Evolutionary conservation across 2,329 filamentous ascomycete species (phyloP).

Genomic region (Tolypocladium endophyticum): DNA sequence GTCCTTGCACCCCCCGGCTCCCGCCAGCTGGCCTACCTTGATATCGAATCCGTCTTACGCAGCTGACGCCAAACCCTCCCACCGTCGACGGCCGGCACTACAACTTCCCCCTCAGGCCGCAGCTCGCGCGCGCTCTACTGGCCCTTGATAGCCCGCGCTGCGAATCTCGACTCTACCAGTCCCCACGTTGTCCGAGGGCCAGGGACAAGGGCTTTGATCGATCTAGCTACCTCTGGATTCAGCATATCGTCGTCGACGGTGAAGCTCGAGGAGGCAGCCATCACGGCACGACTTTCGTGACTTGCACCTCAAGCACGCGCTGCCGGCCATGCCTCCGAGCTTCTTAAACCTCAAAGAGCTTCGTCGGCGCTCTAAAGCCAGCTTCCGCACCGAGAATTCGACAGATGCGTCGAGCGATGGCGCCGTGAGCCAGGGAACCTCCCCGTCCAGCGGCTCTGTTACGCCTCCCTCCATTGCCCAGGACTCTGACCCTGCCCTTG

Average conservation of each 20-base stretch:
- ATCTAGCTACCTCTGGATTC: background rate
- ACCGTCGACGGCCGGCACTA: background rate
- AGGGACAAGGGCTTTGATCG: background rate
- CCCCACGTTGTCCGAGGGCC: background rate
- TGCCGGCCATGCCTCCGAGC: constrained; percentile 41
- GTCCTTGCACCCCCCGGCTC: background rate
- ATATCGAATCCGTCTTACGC: background rate
- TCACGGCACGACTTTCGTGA: constrained; percentile 2
- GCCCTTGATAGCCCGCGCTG: background rate
- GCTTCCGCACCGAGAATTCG: constrained; percentile 56
- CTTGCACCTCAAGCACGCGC: background rate
- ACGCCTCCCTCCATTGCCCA: constrained; percentile 66
- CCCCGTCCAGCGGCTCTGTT: constrained; percentile 56
- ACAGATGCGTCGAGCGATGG: constrained; percentile 53
- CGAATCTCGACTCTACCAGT: background rate
- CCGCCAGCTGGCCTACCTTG: background rate
- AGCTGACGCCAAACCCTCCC: background rate
- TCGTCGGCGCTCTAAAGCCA: constrained; percentile 65
- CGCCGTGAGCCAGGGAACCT: constrained; percentile 44
- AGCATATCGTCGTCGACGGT: background rate
- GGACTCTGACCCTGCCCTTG: constrained; percentile 52
- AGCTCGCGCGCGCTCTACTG: background rate
- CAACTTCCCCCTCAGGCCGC: background rate
- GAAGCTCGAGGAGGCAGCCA: background rate
- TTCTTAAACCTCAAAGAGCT: constrained; percentile 63